Conservation (phyloP, 2,329 filamentous ascomycete species). For the Aspergillus neotritici region DNA sequence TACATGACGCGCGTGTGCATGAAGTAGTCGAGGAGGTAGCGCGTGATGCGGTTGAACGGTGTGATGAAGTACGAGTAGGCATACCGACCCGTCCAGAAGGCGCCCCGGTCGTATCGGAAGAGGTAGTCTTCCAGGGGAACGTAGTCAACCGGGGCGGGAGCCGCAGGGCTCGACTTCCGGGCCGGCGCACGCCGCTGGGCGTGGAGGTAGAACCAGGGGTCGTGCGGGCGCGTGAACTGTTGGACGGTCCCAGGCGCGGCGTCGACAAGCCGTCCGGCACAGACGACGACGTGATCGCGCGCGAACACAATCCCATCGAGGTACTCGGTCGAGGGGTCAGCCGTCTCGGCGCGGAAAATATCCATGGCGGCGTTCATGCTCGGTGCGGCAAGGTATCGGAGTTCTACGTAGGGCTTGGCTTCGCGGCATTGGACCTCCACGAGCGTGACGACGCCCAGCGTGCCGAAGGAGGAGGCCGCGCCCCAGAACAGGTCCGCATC, state of each 20-base stretch:
- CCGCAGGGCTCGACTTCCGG: conserved; percentile 50
- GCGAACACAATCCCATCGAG: conserved; percentile 65
- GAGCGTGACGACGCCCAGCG: conserved; percentile 55
- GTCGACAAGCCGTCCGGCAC: conserved; percentile 55
- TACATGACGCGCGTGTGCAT: conserved; percentile 56
- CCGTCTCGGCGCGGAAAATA: conserved; percentile 44
- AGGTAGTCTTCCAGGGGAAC: conserved; percentile 32
- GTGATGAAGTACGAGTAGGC: conserved; percentile 56
- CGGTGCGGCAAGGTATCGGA: conserved; percentile 55
- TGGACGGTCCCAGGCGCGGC: conserved; percentile 33
- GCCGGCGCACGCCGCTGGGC: conserved; percentile 46
- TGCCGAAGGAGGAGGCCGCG: conserved; percentile 56
- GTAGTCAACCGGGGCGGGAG: conserved; percentile 40
- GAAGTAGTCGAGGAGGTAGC: conserved; percentile 53
- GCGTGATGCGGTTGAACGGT: conserved; percentile 54
- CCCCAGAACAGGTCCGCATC: conserved; percentile 54
- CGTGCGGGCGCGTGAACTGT: conserved; percentile 53
- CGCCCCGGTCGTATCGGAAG: conserved; percentile 53
- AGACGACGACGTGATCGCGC: conserved; percentile 51
- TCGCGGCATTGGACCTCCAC: conserved; percentile 53
- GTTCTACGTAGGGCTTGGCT: conserved; percentile 53
- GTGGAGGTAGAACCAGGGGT: conserved; percentile 72
- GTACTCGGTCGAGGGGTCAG: conserved; percentile 51
- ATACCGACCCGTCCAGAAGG: conserved; percentile 58
- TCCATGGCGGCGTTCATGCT: conserved; percentile 46